Evolutionary conservation across 2,329 filamentous ascomycete species (phyloP).

Genomic region (Plenodomus tracheiphilus): DNA sequence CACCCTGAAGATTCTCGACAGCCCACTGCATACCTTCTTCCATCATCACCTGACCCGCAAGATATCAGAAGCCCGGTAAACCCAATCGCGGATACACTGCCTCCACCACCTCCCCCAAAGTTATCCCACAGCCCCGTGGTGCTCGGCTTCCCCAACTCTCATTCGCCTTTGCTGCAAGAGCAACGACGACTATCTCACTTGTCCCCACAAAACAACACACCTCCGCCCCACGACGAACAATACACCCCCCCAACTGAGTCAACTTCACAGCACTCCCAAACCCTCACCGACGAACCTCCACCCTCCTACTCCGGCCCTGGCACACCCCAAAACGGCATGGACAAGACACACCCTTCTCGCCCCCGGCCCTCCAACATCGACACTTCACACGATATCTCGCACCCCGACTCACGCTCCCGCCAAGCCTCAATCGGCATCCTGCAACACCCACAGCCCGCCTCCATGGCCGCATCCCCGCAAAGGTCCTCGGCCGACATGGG

Average conservation of each 20-base stretch:
- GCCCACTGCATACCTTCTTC: slow-evolving; percentile 32
- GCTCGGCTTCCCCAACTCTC: slow-evolving; percentile 9
- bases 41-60: slow-evolving; percentile 27
- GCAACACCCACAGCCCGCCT: slow-evolving; percentile 44
- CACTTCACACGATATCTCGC: slow-evolving; percentile 19
- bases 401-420: slow-evolving; percentile 30
- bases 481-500: slow-evolving; percentile 43
- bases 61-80: slow-evolving; percentile 27
- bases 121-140: slow-evolving; percentile 28
- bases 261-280: slow-evolving; percentile 24
- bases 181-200: slow-evolving; percentile 11
- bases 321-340: slow-evolving; percentile 33
- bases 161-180: slow-evolving; percentile 9
- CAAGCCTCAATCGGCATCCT: slow-evolving; percentile 40
- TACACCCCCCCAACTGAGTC: slow-evolving; percentile 7
- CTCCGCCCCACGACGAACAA: slow-evolving; percentile 8
- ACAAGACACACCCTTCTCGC: slow-evolving; percentile 33
- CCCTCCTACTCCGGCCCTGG: slow-evolving; percentile 40
- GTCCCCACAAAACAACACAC: slow-evolving; percentile 11
- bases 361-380: slow-evolving; percentile 36
- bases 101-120: slow-evolving; percentile 28
- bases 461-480: slow-evolving; percentile 44
- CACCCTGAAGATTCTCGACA: slow-evolving; percentile 20
- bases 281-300: slow-evolving; percentile 35
- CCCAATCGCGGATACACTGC: slow-evolving; percentile 16